These are phyloP conservation scores for Cercospora janseana DNA, from an alignment of 2,329 filamentous ascomycete species.

Conservation along the genomic window DNA sequence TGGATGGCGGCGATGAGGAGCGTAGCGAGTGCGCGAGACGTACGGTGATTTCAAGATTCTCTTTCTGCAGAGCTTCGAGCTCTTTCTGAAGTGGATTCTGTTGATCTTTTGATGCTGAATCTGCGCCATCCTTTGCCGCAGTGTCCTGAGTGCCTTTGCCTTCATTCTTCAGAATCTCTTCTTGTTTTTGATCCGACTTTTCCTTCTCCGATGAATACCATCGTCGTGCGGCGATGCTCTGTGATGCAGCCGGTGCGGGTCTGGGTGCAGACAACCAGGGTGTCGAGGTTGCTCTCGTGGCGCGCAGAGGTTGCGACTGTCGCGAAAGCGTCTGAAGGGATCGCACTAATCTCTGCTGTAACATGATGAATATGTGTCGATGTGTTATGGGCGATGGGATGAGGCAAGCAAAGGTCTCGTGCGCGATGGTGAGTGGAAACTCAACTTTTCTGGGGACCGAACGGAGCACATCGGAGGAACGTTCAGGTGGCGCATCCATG, in stretches of 20 bases:
- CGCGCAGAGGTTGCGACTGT: conserved; percentile 28
- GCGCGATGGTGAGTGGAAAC: background rate
- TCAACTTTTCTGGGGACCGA: conserved; percentile 12
- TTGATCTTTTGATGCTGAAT: conserved; percentile 44
- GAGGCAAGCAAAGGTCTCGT: background rate
- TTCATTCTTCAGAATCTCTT: conserved; percentile 40
- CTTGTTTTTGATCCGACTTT: conserved; percentile 44
- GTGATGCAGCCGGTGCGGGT: conserved; percentile 34
- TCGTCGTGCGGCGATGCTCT: conserved; percentile 38
- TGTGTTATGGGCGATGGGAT: conserved; percentile 10
- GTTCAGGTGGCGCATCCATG: background rate
- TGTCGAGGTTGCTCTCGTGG: conserved; percentile 31
- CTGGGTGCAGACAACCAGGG: conserved; percentile 25
- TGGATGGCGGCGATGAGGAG: background rate
- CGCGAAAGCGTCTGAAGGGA: conserved; percentile 44
- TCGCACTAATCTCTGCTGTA: conserved; percentile 52
- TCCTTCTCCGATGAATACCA: conserved; percentile 45
- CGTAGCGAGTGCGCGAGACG: conserved; percentile 13
- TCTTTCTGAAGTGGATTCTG: conserved; percentile 59
- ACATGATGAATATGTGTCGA: conserved; percentile 39
- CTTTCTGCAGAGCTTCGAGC: conserved; percentile 69
- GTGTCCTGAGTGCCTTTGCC: conserved; percentile 39
- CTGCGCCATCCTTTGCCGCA: conserved; percentile 29
- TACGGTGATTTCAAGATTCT: conserved; percentile 84
- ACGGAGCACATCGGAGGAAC: background rate